Evolutionary conservation across 192 early-diverging fungal species (phyloP).

Genomic region (Pecoramyces ruminantium): DNA sequence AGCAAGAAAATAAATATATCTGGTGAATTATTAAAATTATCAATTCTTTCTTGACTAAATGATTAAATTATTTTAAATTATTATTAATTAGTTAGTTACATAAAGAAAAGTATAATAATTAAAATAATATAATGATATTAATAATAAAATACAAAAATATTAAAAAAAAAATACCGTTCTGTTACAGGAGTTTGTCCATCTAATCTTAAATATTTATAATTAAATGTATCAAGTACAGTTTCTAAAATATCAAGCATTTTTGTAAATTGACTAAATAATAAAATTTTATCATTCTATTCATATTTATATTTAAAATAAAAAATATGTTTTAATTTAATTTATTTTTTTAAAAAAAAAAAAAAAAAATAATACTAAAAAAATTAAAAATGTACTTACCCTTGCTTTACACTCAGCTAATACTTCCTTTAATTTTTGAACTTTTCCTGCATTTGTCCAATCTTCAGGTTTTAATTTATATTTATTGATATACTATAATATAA

Average conservation of each 20-base stretch:
- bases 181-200: constrained; percentile 52
- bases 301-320: not conserved
- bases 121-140: too few relatives aligned
- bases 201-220: constrained; percentile 17
- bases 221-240: constrained; percentile 14
- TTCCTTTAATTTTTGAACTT: constrained; percentile 38
- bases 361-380: not conserved
- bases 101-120: too few relatives aligned
- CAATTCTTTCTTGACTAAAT: constrained; percentile 43
- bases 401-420: constrained; percentile 30
- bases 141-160: not conserved
- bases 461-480: constrained; percentile 28
- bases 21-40: constrained; percentile 47
- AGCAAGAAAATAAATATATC: constrained; percentile 45
- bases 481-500: constrained; percentile 9
- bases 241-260: constrained; percentile 37
- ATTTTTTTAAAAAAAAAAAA: not conserved
- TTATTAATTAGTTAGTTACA: too few relatives aligned
- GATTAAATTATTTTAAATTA: not conserved
- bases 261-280: constrained; percentile 32
- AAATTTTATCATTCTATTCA: constrained; percentile 18
- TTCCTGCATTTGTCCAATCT: constrained; percentile 56
- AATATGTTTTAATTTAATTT: not conserved
- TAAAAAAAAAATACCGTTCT: constrained; percentile 17
- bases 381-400: constrained; percentile 9